A percentile compares a stretch with the other conserved stretches of the same genome.
phyloP scores from a whole-genome alignment of 2,329 filamentous ascomycete species.

The Ascochyta koolunga region DNA sequence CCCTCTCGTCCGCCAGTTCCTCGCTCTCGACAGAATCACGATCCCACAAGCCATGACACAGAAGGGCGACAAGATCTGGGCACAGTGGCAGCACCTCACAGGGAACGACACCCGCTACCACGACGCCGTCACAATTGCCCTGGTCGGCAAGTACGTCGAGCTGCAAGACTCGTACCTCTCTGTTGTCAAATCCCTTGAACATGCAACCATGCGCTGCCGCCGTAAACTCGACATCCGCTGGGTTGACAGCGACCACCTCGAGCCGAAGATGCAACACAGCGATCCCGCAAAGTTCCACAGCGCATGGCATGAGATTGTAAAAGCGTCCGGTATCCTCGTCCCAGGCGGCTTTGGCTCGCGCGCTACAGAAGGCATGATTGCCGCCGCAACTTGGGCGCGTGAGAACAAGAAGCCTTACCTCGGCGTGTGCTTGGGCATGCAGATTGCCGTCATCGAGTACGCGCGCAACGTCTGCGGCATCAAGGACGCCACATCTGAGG shows the following conservation, averaged over 20 bases:
- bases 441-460: conserved; percentile 89
- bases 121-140: conserved; percentile 76
- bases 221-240: conserved; percentile 80
- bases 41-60: conserved; percentile 61
- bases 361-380: conserved; percentile 89
- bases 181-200: conserved; percentile 86
- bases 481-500: conserved; percentile 60
- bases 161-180: conserved; percentile 86
- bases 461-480: conserved; percentile 77
- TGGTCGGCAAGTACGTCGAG: conserved; percentile 91
- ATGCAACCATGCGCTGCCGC: conserved; percentile 84
- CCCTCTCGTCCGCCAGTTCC: conserved; percentile 66
- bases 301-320: conserved; percentile 81
- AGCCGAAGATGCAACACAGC: conserved; percentile 65
- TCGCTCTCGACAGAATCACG: conserved; percentile 66
- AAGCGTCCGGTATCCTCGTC: conserved; percentile 70
- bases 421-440: conserved; percentile 91
- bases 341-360: conserved; percentile 82
- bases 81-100: conserved; percentile 76
- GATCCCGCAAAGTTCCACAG: conserved; percentile 79
- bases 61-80: conserved; percentile 75
- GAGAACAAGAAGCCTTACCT: conserved; percentile 81
- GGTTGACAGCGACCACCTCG: conserved; percentile 85
- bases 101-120: conserved; percentile 68
- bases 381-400: conserved; percentile 84